Base-by-base conservation (phyloP, 1,284 basidiomycete species). In the Moniliophthora roreri region DNA sequence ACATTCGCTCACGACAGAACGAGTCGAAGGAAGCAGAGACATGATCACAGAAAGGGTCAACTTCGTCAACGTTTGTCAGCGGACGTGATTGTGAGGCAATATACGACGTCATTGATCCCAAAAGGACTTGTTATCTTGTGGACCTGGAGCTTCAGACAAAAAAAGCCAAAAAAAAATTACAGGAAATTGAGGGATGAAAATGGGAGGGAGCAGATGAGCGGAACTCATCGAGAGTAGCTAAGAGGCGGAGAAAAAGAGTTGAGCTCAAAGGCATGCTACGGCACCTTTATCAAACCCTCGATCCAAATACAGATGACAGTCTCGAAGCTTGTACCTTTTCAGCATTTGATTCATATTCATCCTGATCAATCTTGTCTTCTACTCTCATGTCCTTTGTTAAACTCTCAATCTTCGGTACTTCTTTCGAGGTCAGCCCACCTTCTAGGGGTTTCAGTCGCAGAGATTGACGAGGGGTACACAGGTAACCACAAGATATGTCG, bases 401-500 rank as follows among this genome's bases (percentile, higher is more conserved):
- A 76, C 91, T 98, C 64, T 93, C 90, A 76, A 98, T 98, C 74
- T 98, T 98, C 66, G 95, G 95, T 52, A 98, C 95, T 59, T 93
- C 92, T 52, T 94, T 94, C 71, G 91, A 94, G 85, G 91, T 88
- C 52, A 62, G 71, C 62, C 48, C 54, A 37, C 24, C 48, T 46
- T 46, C 23, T 54, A 42, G 49, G 35, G 37, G 45, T 56, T 10
- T 24, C 18, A 52, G 40, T 48, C 7, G 32, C 53, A 54, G 52
- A 35, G 50, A 55, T 55, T 54, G 23, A 52, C 52, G 50, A 41
- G 48, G 41, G 56, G 58, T 60, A 44, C 71, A n/a, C 37, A 98
- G 87, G 95, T 98, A 51, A 97, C 95, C 16, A 97, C 94, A 54
- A 86, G 96, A 65, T 99, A 99, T 92, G 91, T 97, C 69, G 96